Base-by-base conservation (phyloP, 2,329 filamentous ascomycete species). In the Colletotrichum karsti region DNA sequence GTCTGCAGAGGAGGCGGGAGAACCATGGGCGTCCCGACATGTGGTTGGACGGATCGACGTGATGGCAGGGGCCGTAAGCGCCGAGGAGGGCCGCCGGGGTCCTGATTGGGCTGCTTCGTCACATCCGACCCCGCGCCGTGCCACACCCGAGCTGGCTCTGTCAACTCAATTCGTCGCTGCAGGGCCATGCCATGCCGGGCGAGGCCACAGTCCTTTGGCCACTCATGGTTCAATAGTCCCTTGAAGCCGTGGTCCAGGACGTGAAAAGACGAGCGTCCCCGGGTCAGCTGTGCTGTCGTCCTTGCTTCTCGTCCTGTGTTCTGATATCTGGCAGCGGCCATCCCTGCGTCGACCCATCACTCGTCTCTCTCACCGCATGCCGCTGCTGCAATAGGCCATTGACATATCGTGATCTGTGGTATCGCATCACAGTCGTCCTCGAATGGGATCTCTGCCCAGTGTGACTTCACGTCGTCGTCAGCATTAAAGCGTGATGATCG, bases 31-130 rank as follows among this genome's bases (percentile, higher is more conserved):
- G 67, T 69, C 62, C 64, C 48, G 72, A 53, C 48, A 58, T 73
- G 73, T 84, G 81, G 81, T 85, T 85, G 84, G 83, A 74, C 70
- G 69, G 67, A 67, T 41, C 68, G 63, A 59, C 63, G 74, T 78
- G 76, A 75, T 72, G 71, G 70, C 74, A 73, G 70, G 76, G 73
- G 70, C 68, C 73, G 75, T 82, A 84, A 82, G 78, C 80, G 80
- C 80, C 77, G 75, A 73, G 64, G 18, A 55, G 50, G 61, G 30
- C 35, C 26, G 44, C 53, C 44, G 41, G 61, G 65, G 58, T 62
- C 41, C 22, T 76, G 74, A 75, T 76, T 76, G 75, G 75, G 68
- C 51, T 65, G 41, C 67, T 46, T 28, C 57, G 42, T 67, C 63
- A 71, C 67, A 59, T 59, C 48, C 54, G 42, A 70, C 69, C 69